Percentiles rank a stretch among this genome's conserved stretches.
These are phyloP conservation scores for Toxicodendron radicans DNA, from an alignment of 345 rosid species.

Conservation along the genomic window DNA sequence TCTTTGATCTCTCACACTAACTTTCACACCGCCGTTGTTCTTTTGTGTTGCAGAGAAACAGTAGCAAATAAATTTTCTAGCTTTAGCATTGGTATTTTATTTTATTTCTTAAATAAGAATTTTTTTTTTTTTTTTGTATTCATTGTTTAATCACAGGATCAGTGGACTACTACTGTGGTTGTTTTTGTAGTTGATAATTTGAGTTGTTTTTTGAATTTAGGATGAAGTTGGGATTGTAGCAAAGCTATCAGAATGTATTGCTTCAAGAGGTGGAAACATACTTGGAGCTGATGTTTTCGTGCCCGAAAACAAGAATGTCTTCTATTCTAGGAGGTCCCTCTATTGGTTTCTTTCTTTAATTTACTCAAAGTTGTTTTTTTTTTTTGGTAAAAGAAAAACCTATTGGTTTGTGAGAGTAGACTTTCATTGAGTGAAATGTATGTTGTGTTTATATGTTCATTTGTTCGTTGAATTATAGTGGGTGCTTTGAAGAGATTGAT, in stretches of 20 bases:
- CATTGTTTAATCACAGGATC: neutral
- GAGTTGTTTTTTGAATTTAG: conserved; percentile 34
- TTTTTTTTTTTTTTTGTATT: neutral
- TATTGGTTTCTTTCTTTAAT: neutral
- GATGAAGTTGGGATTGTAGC: conserved; percentile 92
- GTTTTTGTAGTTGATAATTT: conserved; percentile 5
- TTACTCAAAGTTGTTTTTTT: neutral
- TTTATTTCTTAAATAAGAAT: neutral
- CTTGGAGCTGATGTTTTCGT: conserved; percentile 89
- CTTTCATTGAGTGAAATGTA: neutral
- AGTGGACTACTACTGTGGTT: neutral
- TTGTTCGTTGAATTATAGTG: neutral
- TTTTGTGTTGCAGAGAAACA: conserved; percentile 15
- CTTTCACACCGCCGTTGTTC: neutral
- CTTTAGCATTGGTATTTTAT: neutral
- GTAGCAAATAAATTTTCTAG: neutral
- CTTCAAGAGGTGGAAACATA: conserved; percentile 92
- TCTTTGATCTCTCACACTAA: neutral
- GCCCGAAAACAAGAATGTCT: conserved; percentile 70
- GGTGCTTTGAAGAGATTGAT: neutral
- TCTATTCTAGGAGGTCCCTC: conserved; percentile 84
- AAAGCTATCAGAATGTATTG: conserved; percentile 84
- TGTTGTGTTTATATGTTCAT: neutral
- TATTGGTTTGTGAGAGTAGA: neutral
- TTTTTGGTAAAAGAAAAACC: neutral